Percentiles rank a stretch among this genome's conserved stretches.
Conservation (phyloP, 2,329 filamentous ascomycete genomes). For the Zasmidium citrigriseum region DNA sequence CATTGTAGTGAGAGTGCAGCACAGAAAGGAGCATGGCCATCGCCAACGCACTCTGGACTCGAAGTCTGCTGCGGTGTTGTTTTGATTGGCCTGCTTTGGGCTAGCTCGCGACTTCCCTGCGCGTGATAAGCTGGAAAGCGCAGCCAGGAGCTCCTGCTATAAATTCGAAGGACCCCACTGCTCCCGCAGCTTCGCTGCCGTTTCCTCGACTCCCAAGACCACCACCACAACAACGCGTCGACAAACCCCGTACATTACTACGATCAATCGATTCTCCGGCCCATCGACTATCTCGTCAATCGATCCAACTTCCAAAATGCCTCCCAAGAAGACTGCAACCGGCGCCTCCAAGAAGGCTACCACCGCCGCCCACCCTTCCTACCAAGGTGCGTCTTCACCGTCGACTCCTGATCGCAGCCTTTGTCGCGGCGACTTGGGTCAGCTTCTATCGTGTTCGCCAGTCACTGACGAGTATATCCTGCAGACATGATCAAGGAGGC, state of each 20-base stretch:
- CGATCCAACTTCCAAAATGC: constrained; percentile 22
- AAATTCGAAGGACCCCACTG: constrained; percentile 8
- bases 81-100: neutral
- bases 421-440: constrained; percentile 18
- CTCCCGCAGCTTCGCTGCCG: constrained; percentile 6
- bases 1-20: too few relatives aligned
- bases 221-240: constrained; percentile 11
- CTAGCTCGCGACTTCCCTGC: neutral
- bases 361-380: constrained; percentile 61
- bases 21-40: neutral
- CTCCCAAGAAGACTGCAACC: constrained; percentile 25
- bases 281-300: constrained; percentile 13
- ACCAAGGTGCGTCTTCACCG: constrained; percentile 61
- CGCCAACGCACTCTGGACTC: too few relatives aligned
- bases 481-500: constrained; percentile 74
- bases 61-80: too few relatives aligned
- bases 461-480: constrained; percentile 53
- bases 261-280: constrained; percentile 20
- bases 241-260: constrained; percentile 10
- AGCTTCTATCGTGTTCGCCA: constrained; percentile 34
- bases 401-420: constrained; percentile 28
- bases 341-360: constrained; percentile 60
- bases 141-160: constrained; percentile 6
- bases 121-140: neutral
- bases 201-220: constrained; percentile 4